Evolutionary conservation across 805 yeast genomes (phyloP), one percentile per base, ranked within the genome.

Genomic region (Candida nitratophila): DNA sequence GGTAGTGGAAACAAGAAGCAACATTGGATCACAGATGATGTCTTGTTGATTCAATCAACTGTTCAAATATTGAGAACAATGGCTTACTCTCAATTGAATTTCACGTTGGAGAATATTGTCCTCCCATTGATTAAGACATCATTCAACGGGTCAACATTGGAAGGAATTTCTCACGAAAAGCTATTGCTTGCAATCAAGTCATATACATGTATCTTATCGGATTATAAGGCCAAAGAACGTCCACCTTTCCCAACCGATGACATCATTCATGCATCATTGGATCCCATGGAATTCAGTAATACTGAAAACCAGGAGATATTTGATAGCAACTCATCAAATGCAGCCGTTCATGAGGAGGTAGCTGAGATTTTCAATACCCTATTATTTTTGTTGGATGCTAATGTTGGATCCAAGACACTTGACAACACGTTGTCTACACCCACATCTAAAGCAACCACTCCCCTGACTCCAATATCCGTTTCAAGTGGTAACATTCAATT

Each of bases 11-110:
- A 66, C 34, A 76, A 74, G 46, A 86, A 85, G 51, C 86, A 82
- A 50, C 79, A 79, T 34, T 91, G 97, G 97, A 63, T 85, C 2
- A 71, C 78, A 0, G 69, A 81, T 4, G 93, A 87, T 50, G 61
- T 76, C 2, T 66, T 71, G 10, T 62, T 88, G 16, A 71, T 85
- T 6, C 75, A 77, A 37, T 81, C 93, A 0, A 62, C 88, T 19
- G 80, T 85, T 1, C 88, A 85, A 50, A 70, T 86, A 15, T 67
- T 89, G n/a, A 74, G 96, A 16, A 76, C 85, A 1, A 74, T 86
- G 35, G 96, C 96, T 0, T 84, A 71, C 52, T 80, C 85, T 20
- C 88, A 88, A 50, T 76, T 85, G 47, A 89, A 83, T 54, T 84
- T 84, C 54, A 76, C 86, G 0, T 65, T 91, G 50, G 97, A 90